A percentile compares a stretch with the other conserved stretches of the same genome.
phyloP scores from a whole-genome alignment of 257 asterid species.

The Solanum stenotomum region DNA sequence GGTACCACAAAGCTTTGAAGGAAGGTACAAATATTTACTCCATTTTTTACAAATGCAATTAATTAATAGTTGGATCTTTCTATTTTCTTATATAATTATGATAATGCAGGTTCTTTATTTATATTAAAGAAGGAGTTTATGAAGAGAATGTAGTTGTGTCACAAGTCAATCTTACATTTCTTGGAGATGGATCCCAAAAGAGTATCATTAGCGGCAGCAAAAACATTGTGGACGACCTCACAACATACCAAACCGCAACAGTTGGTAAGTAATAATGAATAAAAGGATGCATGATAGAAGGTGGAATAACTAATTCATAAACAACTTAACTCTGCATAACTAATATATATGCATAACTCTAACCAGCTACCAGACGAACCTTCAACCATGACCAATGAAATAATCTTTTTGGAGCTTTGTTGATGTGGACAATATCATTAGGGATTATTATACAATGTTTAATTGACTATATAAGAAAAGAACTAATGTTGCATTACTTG shows the following conservation, averaged over 20 bases:
- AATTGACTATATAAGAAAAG: background rate
- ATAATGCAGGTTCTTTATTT: slow-evolving; percentile 53
- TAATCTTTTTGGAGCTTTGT: background rate
- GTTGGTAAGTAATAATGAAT: slow-evolving; percentile 37
- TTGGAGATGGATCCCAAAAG: slow-evolving; percentile 92
- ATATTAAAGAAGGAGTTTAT: slow-evolving; percentile 64
- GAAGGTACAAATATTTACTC: slow-evolving; percentile 34
- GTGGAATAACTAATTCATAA: background rate
- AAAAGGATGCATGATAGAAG: background rate
- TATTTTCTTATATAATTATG: background rate
- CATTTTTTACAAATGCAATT: background rate
- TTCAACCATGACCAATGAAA: background rate
- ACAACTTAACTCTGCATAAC: background rate
- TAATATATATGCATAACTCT: background rate
- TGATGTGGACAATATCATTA: background rate
- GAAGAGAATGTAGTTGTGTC: slow-evolving; percentile 55
- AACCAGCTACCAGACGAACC: background rate
- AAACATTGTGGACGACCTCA: slow-evolving; percentile 61
- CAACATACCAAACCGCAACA: slow-evolving; percentile 75
- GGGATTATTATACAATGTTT: background rate
- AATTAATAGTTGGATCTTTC: background rate
- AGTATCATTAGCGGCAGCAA: slow-evolving; percentile 64
- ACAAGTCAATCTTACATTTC: slow-evolving; percentile 58
- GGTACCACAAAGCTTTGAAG: slow-evolving; percentile 43
- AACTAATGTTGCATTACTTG: background rate